Evolutionary conservation across 345 rosid genomes (phyloP).

Genomic region (Citrus reticulata): DNA sequence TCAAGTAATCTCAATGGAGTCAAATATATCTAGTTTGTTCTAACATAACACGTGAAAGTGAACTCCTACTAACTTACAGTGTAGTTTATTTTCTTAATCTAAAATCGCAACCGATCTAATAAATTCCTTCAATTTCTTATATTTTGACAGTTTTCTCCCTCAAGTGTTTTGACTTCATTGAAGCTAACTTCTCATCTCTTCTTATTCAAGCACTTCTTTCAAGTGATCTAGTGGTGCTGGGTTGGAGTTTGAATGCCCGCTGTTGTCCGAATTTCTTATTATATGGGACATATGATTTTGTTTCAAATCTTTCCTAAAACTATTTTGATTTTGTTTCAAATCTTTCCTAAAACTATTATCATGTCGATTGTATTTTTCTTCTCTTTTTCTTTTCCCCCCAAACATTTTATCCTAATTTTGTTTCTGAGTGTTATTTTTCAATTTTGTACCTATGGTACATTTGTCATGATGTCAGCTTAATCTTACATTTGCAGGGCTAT

Average conservation of each 20-base stretch:
- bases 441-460: not conserved
- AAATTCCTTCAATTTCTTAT: not conserved
- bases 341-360: not conserved
- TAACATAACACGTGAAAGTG: not conserved
- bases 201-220: not conserved
- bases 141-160: not conserved
- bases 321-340: not conserved
- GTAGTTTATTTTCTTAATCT: not conserved
- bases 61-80: not conserved
- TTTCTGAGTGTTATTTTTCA: not conserved
- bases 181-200: not conserved
- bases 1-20: not conserved
- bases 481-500: slow-evolving; percentile 52
- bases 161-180: not conserved
- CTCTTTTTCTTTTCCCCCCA: not conserved
- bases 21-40: not conserved
- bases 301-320: not conserved
- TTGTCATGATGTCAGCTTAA: slow-evolving; percentile 1
- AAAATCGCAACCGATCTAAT: not conserved
- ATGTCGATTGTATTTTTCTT: not conserved
- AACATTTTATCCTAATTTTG: not conserved
- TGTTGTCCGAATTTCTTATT: not conserved
- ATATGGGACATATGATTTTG: not conserved
- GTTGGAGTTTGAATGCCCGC: not conserved
- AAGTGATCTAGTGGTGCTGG: not conserved